Conservation (phyloP, 2,329 filamentous ascomycete genomes). For the Aspergillus niger region DNA sequence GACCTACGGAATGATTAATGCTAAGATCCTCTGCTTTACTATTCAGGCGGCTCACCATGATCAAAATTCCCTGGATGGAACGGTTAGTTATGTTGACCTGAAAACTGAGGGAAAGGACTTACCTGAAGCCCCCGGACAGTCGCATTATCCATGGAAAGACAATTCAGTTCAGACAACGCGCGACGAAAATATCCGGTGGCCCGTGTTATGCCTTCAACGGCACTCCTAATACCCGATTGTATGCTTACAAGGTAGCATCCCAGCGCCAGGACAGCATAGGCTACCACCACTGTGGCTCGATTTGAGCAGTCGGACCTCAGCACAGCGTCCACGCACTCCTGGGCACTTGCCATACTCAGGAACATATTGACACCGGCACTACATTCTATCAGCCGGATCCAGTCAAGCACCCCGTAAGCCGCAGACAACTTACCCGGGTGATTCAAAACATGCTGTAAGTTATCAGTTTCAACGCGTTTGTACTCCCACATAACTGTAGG, state of each 20-base stretch:
- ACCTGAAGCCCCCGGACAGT: not conserved
- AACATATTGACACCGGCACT: not conserved
- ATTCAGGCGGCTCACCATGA: not conserved
- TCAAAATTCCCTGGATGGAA: not conserved
- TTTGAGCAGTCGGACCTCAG: not conserved
- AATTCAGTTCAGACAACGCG: not conserved
- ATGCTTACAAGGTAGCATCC: not conserved
- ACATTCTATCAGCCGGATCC: not conserved
- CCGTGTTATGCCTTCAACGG: not conserved
- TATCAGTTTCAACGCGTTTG: no score
- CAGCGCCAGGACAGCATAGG: not conserved
- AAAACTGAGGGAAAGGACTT: not conserved
- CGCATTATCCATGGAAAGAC: not conserved
- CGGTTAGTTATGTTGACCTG: no score
- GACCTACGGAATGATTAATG: not conserved
- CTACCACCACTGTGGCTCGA: not conserved
- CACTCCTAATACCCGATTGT: not conserved
- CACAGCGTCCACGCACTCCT: not conserved
- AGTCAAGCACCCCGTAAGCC: not conserved
- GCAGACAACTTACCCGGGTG: not conserved
- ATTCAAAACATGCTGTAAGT: not conserved
- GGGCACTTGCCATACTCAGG: not conserved
- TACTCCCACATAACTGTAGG: no score
- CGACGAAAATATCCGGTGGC: not conserved
- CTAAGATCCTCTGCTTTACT: no score